Conservation (phyloP, 192 early-diverging fungal genomes). For the Linderina pennispora region DNA sequence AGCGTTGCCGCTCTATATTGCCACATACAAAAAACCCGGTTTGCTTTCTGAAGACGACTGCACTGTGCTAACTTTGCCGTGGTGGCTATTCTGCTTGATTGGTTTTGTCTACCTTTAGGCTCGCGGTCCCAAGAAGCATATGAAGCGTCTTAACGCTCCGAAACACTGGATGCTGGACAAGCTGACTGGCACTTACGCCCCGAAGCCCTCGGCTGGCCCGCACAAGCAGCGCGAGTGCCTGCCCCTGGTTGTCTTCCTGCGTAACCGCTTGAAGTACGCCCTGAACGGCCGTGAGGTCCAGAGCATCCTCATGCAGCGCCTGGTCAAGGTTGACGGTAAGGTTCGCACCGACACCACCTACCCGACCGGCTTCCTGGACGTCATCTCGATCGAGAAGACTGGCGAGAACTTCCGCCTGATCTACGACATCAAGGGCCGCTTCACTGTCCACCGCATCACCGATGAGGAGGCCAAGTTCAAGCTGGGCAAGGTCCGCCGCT, state of each 20-base stretch:
- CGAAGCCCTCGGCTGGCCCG: slow-evolving; percentile 94
- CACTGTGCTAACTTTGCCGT: too few species aligned
- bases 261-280: slow-evolving; percentile 99
- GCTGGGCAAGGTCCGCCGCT: slow-evolving; percentile 96
- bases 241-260: slow-evolving; percentile 95
- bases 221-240: slow-evolving; percentile 99
- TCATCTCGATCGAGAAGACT: slow-evolving; percentile 61
- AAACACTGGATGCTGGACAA: slow-evolving; percentile 99
- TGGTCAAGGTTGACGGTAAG: slow-evolving; percentile 99
- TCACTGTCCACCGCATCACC: slow-evolving; percentile 98
- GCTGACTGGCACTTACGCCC: slow-evolving; percentile 93
- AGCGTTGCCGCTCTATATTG: too few species aligned
- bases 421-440: slow-evolving; percentile 99
- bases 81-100: too few species aligned
- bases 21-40: too few species aligned
- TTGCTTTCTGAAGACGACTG: too few species aligned
- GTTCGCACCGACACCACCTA: slow-evolving; percentile 94
- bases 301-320: slow-evolving; percentile 95
- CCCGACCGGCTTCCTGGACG: slow-evolving; percentile 96
- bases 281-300: slow-evolving; percentile 95
- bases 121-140: slow-evolving; percentile 99
- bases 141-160: slow-evolving; percentile 98
- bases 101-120: too few species aligned
- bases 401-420: slow-evolving; percentile 99
- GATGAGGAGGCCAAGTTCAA: slow-evolving; percentile 99